These are phyloP conservation scores for Botrytis porri DNA, from an alignment of 2,329 filamentous ascomycete species.

Conservation along the genomic window DNA sequence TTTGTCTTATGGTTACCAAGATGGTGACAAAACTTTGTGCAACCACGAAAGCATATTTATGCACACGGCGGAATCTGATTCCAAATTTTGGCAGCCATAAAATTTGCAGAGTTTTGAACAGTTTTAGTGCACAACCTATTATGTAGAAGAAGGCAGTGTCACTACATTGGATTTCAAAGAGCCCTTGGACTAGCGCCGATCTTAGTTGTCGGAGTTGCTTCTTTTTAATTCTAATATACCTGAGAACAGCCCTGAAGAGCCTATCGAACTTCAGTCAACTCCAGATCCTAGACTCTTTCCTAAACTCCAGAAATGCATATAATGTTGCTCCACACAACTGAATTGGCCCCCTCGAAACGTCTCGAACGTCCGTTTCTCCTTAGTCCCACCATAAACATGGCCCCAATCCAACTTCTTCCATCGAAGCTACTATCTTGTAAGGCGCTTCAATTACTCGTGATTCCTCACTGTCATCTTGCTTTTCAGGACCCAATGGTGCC, in stretches of 20 bases:
- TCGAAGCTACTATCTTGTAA: conserved; percentile 65
- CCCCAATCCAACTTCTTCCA: conserved; percentile 61
- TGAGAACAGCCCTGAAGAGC: neutral
- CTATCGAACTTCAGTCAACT: neutral
- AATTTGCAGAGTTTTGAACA: neutral
- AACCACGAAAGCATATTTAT: neutral
- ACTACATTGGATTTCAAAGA: neutral
- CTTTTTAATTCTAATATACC: neutral
- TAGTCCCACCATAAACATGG: conserved; percentile 63
- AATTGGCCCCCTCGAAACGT: neutral
- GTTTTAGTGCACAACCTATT: neutral
- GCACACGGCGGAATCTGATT: neutral
- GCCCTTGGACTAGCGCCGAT: neutral
- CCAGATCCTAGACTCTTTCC: conserved; percentile 7
- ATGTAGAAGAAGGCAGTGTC: neutral
- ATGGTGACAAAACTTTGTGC: neutral
- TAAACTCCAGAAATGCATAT: conserved; percentile 10
- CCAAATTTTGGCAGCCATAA: neutral
- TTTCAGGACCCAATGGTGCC: conserved; percentile 66
- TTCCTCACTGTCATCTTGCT: conserved; percentile 53
- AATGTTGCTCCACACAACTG: neutral
- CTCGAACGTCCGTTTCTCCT: conserved; percentile 26
- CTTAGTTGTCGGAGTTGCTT: neutral
- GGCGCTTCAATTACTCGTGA: conserved; percentile 54
- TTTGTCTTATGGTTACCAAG: conserved; percentile 5